Evolutionary conservation across 768 basidiomycete species (phyloP), one percentile per base, ranked within the genome.

Genomic region (Suillus sp.): DNA sequence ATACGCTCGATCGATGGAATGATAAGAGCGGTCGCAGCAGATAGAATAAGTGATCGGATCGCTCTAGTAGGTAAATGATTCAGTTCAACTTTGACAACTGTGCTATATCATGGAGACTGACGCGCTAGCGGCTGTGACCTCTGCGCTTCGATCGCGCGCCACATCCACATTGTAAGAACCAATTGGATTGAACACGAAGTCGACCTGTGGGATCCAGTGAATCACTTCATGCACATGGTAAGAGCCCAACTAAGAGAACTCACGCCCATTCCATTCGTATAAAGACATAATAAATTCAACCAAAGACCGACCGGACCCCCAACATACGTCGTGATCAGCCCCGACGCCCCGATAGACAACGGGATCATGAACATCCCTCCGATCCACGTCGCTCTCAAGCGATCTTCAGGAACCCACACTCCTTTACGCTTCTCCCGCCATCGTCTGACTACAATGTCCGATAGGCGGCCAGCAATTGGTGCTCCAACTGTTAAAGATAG

Each of bases 361-460:
- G 87, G 88, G 2, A 82, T 75, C 47, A 87, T 73, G 40, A 82
- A 18, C 0, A 77, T 68, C 11, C 78, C 78, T 27, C 82, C 81
- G 16, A 76, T 68, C 16, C 84, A 64, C 2, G 82, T 74, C 4
- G 80, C 84, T 1, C 84, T 78, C 18, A 88, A 76, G 10, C 88
- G 81, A 66, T 88, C 88, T 69, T 89, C 87, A 0, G 87, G 87
- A 54, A 83, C 81, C 85, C 84, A 87, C 4, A 74, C 68, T 9
- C 86, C 86, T 0, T 78, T 79, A 11, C 86, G 81, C 9, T 73
- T 73, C 53, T 76, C 71, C 6, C 80, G 78, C 77, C 81, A 85
- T 57, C 67, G 66, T 7, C 80, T 72, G 35, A 90, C 75, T 1
- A 83, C 71, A 27, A 71, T 64, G 71, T 89, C 88, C 0, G 87